Evolutionary conservation across 148 eudicot genomes (phyloP).

Genomic region (Rhododendron simsii): DNA sequence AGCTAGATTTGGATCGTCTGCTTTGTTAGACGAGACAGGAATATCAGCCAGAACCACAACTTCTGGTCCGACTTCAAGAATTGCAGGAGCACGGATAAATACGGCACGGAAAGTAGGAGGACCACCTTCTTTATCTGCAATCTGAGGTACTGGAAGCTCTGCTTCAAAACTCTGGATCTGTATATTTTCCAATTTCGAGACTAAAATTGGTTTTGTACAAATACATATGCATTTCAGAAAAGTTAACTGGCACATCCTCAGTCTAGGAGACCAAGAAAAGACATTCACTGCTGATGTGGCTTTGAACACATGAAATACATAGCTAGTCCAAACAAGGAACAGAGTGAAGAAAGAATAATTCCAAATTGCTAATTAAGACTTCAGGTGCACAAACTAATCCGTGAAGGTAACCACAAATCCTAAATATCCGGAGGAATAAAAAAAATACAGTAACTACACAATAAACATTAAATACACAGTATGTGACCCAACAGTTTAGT

Average conservation of each 20-base stretch:
- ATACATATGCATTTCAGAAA: neutral
- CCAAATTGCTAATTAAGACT: neutral
- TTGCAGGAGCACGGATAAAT: conserved; percentile 94
- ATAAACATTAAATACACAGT: neutral
- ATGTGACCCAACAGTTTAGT: neutral
- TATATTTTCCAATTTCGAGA: neutral
- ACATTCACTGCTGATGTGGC: neutral
- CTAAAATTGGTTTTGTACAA: neutral
- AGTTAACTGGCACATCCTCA: neutral
- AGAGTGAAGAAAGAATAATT: neutral
- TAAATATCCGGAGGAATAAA: neutral
- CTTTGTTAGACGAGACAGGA: conserved; percentile 38
- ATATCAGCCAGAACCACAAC: conserved; percentile 85
- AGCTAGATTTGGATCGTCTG: conserved; percentile 22
- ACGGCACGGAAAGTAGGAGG: conserved; percentile 74
- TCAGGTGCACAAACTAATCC: neutral
- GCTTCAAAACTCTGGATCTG: conserved; percentile 97
- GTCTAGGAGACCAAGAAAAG: neutral
- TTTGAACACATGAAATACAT: neutral
- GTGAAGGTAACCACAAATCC: neutral
- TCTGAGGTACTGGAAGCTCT: conserved; percentile 64
- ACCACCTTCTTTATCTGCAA: conserved; percentile 82
- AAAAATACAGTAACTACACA: too few species aligned
- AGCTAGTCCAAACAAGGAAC: neutral
- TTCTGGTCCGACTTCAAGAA: conserved; percentile 84